These are phyloP conservation scores for Arthrobotrys sinensis DNA, from an alignment of 2,329 filamentous ascomycete species.

Conservation along the genomic window DNA sequence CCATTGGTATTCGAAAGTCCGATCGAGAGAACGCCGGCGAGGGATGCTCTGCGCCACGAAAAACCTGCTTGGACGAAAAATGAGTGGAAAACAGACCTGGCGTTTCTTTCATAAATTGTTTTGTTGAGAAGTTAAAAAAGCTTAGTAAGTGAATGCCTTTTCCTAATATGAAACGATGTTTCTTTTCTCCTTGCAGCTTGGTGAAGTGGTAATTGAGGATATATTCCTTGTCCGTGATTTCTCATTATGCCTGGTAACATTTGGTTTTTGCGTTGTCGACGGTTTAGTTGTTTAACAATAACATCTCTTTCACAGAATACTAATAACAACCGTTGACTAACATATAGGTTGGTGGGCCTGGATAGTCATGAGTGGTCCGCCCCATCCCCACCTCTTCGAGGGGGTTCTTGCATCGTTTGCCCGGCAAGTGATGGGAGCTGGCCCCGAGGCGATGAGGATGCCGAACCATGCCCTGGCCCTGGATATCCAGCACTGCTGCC, in stretches of 20 bases:
- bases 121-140: background rate
- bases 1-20: conserved; percentile 33
- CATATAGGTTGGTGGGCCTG: conserved; percentile 14
- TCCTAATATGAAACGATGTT: conserved; percentile 4
- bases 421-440: conserved; percentile 44
- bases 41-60: conserved; percentile 6
- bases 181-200: background rate
- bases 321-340: conserved; percentile 51
- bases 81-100: background rate
- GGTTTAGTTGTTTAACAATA: conserved; percentile 13
- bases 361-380: conserved; percentile 53
- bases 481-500: conserved; percentile 40
- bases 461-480: conserved; percentile 50
- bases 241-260: conserved; percentile 43
- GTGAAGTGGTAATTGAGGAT: conserved; percentile 15
- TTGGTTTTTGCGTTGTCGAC: conserved; percentile 49
- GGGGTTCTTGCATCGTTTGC: conserved; percentile 49
- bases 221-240: conserved; percentile 4
- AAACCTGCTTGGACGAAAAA: conserved; percentile 1
- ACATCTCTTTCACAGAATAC: conserved; percentile 22
- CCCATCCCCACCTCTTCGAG: conserved; percentile 47
- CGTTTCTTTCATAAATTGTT: conserved; percentile 8
- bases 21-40: background rate
- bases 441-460: conserved; percentile 52
- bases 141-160: conserved; percentile 35